phyloP scores from a whole-genome alignment of 768 basidiomycete species.

The Paxillus rubicundulus region DNA sequence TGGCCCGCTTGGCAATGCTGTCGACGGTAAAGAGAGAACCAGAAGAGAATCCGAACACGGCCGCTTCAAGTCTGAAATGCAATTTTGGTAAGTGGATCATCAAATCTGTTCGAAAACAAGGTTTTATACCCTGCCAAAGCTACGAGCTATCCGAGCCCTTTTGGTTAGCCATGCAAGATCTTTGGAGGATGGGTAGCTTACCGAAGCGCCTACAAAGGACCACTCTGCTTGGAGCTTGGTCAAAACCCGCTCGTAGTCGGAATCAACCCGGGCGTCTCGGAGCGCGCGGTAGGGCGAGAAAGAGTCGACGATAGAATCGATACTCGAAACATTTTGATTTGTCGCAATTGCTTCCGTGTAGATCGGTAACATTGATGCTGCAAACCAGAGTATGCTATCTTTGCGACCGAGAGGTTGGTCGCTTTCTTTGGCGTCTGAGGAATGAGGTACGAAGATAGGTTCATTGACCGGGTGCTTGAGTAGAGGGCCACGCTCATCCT shows the following conservation, averaged over 20 bases:
- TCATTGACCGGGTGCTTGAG: constrained; percentile 10
- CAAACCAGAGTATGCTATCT: constrained; percentile 29
- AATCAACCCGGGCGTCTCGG: constrained; percentile 36
- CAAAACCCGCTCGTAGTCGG: constrained; percentile 51
- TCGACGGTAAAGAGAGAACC: constrained; percentile 51
- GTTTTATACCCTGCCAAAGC: constrained; percentile 54
- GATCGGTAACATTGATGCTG: constrained; percentile 38
- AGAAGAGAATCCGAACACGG: constrained; percentile 61
- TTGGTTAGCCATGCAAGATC: not conserved
- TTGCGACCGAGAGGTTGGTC: not conserved
- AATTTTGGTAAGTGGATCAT: not conserved
- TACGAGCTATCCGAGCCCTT: constrained; percentile 41
- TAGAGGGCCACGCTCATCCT: constrained; percentile 20
- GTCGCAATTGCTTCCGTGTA: constrained; percentile 43
- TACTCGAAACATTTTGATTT: constrained; percentile 22
- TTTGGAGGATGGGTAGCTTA: constrained; percentile 27
- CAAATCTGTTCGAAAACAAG: not conserved
- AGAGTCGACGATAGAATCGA: constrained; percentile 42
- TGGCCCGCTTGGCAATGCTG: constrained; percentile 44
- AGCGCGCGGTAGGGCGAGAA: constrained; percentile 61
- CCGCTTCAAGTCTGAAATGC: constrained; percentile 41
- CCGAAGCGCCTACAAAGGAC: constrained; percentile 62
- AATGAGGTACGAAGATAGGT: constrained; percentile 19
- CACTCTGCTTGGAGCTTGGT: constrained; percentile 55
- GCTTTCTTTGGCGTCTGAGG: constrained; percentile 14